Conservation (phyloP, 2,329 filamentous ascomycete genomes). For the Dactylellina haptotyla region DNA sequence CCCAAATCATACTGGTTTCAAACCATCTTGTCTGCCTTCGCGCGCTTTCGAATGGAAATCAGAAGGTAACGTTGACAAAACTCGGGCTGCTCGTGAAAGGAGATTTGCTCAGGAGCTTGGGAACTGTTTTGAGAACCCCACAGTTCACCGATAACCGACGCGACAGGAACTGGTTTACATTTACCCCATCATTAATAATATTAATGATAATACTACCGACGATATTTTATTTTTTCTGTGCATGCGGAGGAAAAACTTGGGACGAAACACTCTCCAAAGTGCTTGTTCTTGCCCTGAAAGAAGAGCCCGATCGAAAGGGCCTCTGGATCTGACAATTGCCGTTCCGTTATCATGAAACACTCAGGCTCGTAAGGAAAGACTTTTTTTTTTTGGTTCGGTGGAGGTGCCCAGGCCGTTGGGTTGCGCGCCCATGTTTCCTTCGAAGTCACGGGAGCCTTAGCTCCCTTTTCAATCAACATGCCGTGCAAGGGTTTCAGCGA, state of each 20-base stretch:
- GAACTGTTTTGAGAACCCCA: conserved; percentile 50
- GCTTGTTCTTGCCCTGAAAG: background rate
- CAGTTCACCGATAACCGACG: conserved; percentile 48
- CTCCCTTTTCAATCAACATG: conserved; percentile 35
- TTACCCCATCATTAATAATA: conserved; percentile 31
- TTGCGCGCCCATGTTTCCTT: conserved; percentile 30
- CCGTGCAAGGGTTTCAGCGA: conserved; percentile 51
- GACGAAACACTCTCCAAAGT: conserved; percentile 49
- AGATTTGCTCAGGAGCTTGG: conserved; percentile 52
- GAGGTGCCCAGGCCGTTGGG: conserved; percentile 47
- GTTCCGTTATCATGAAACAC: conserved; percentile 54
- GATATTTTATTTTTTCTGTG: conserved; percentile 30
- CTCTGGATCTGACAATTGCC: conserved; percentile 50
- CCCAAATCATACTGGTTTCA: conserved; percentile 53
- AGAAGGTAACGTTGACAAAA: conserved; percentile 34
- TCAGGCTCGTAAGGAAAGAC: conserved; percentile 30
- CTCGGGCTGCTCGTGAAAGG: conserved; percentile 22
- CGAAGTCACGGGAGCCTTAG: conserved; percentile 50
- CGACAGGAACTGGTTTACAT: conserved; percentile 44
- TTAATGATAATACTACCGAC: conserved; percentile 1
- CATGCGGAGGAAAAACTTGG: conserved; percentile 40
- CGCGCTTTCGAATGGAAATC: conserved; percentile 41
- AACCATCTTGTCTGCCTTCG: conserved; percentile 53
- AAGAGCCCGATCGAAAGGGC: conserved; percentile 24
- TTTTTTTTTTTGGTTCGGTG: background rate